Percentiles rank a stretch among this genome's conserved stretches.
Evolutionary conservation across 2,329 filamentous ascomycete species (phyloP).

Genomic region (Phoma herbarum): DNA sequence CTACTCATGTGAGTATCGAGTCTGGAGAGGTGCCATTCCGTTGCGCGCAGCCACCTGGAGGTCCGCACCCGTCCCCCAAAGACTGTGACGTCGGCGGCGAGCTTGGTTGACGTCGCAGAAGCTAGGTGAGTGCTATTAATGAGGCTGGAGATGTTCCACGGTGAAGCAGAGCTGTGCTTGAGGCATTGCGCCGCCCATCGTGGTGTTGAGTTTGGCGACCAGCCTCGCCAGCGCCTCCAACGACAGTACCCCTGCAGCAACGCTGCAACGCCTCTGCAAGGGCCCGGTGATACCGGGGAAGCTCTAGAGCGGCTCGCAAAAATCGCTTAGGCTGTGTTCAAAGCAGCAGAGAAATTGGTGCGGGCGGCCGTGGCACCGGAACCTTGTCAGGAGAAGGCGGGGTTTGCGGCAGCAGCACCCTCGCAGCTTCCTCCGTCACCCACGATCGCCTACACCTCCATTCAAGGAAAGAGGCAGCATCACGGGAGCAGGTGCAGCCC

Average conservation of each 20-base stretch:
- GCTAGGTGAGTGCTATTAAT: background rate
- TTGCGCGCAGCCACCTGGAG: constrained; percentile 3
- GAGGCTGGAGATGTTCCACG: background rate
- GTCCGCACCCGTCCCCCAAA: background rate
- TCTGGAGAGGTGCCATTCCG: background rate
- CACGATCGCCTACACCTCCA: background rate
- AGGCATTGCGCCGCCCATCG: background rate
- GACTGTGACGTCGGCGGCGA: background rate
- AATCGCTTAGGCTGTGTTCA: background rate
- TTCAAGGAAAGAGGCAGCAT: no score
- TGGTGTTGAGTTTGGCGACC: constrained; percentile 18
- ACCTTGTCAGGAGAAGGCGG: constrained; percentile 2
- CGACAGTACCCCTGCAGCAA: constrained; percentile 7
- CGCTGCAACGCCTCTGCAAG: background rate
- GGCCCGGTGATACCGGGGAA: background rate
- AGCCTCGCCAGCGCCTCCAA: background rate
- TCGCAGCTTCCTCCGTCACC: constrained; percentile 4
- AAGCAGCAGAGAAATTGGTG: background rate
- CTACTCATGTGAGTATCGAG: background rate
- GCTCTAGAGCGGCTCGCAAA: background rate
- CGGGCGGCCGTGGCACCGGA: constrained; percentile 2
- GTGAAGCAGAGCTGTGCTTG: background rate
- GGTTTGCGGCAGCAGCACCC: constrained; percentile 4
- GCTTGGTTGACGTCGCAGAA: background rate
- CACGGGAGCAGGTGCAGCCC: background rate